Evolutionary conservation across 2,329 filamentous ascomycete species (phyloP).

Genomic region (Atkinsonella texensis): DNA sequence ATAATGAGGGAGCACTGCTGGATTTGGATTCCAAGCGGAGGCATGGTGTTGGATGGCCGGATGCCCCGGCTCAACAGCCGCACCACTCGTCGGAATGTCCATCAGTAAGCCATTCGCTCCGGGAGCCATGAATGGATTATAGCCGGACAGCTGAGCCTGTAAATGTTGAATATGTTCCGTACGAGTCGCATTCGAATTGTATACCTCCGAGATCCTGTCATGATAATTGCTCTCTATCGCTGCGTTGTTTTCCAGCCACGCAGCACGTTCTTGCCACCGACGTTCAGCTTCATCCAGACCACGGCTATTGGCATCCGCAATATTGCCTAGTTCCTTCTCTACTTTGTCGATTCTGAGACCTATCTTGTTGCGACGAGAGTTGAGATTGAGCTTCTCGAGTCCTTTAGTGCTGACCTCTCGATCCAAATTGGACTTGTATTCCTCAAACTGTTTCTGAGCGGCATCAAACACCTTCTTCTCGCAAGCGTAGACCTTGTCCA

Average conservation of each 20-base stretch:
- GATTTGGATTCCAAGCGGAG: conserved; percentile 23
- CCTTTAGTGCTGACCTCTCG: conserved; percentile 50
- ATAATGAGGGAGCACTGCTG: conserved; percentile 22
- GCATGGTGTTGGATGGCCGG: conserved; percentile 11
- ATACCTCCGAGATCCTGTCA: conserved; percentile 30
- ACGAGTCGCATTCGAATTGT: conserved; percentile 17
- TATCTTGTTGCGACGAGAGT: conserved; percentile 62
- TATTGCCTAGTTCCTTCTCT: conserved; percentile 58
- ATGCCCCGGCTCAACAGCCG: conserved; percentile 11
- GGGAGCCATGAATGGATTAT: conserved; percentile 20
- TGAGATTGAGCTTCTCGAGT: conserved; percentile 49
- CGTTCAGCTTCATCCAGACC: conserved; percentile 53
- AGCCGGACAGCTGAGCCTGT: conserved; percentile 20
- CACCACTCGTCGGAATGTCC: conserved; percentile 14
- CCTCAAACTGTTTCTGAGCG: conserved; percentile 40
- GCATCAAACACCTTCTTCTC: conserved; percentile 51
- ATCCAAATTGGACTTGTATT: conserved; percentile 49
- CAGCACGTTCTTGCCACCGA: conserved; percentile 36
- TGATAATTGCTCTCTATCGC: conserved; percentile 34
- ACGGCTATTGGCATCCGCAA: conserved; percentile 55
- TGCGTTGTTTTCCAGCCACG: conserved; percentile 33
- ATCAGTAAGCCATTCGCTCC: conserved; percentile 20
- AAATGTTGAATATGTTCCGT: conserved; percentile 19
- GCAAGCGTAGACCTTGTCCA: conserved; percentile 38
- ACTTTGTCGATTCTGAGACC: conserved; percentile 59